Base-by-base conservation (phyloP, 176 grass and related monocot species). In the Puccinellia tenuiflora region DNA sequence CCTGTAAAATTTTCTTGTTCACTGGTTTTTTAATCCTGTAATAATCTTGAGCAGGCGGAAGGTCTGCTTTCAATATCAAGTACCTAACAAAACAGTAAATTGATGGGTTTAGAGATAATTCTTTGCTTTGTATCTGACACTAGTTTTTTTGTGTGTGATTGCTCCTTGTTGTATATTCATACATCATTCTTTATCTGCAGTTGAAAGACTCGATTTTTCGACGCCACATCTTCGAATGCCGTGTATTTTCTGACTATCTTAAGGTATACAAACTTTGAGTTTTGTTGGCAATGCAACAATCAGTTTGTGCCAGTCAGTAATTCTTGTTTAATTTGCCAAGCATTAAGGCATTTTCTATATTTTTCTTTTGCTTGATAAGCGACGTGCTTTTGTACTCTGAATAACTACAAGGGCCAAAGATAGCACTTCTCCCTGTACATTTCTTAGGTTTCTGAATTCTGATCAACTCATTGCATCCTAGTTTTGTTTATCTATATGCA, bases 31-130 rank as follows among this genome's bases (percentile, higher is more conserved):
- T 34, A 34, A 34, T 34, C 33, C 33, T 34, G 33, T 73, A 91
- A 95, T 74, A 92, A 90, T 88, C 92, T 98, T 55, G 86, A 93
- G 21, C 82, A 93, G 75, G 85, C 91, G 74, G 94, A 97, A 85
- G 95, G 95, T 76, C 88, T 24, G 85, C 90, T 74, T 98, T 98
- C 74, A 98, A 90, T 79, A 98, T 92, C 43, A 98, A 98, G 85
- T 98, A 95, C 85, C 85, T 98, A 50, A 98, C 95, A 43, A n/a
- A n/a, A n/a, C 54, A 98, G 92, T 91, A 98, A 98, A 79, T 86
- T 98, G 78, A 93, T 98, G 96, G 92, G 96, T 63, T 89, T 98
- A 80, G 96, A 98, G 92, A 92, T 97, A 88, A 85, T 79, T 48
- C 30, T 17, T 22, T 78, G 73, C 72, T 77, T 29, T 57, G 65